Percentiles rank a stretch among this genome's conserved stretches.
Conservation (phyloP, 1,284 basidiomycete species). For the Leccinum pachyderme region DNA sequence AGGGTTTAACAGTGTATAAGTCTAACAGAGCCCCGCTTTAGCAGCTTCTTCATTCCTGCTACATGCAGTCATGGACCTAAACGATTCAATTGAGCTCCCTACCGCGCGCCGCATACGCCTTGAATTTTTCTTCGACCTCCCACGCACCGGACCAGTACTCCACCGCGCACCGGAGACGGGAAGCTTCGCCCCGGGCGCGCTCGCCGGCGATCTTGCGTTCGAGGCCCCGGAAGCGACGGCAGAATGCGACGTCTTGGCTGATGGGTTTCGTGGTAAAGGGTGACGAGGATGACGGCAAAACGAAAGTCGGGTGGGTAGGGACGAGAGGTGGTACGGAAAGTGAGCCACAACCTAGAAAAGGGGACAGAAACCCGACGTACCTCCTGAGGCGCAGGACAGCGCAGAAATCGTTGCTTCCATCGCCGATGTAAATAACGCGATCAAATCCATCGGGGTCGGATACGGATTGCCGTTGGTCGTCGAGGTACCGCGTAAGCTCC, state of each 20-base stretch:
- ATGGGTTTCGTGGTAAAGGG: background rate
- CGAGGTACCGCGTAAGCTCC: constrained; percentile 84
- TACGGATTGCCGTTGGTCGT: constrained; percentile 16
- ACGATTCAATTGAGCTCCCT: background rate
- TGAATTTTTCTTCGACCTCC: constrained; percentile 54
- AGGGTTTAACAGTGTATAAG: too few relatives aligned
- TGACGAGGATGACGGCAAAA: background rate
- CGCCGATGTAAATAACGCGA: constrained; percentile 88
- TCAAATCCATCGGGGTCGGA: constrained; percentile 56
- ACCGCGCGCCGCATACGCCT: background rate
- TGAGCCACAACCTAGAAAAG: background rate
- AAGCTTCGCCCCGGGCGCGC: constrained; percentile 39
- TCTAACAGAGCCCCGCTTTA: background rate
- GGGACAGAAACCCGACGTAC: constrained; percentile 39
- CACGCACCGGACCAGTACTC: constrained; percentile 90
- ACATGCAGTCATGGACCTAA: background rate
- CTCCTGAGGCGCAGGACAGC: constrained; percentile 79
- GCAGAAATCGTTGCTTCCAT: constrained; percentile 96
- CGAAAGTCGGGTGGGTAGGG: background rate
- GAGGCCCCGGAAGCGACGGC: constrained; percentile 74
- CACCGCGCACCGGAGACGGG: constrained; percentile 69
- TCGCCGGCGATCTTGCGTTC: constrained; percentile 73
- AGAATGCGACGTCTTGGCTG: constrained; percentile 78
- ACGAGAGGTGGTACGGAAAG: background rate
- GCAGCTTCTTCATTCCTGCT: background rate